Conservation (phyloP, 441 rosid species). For the Macaranga tanarius region DNA sequence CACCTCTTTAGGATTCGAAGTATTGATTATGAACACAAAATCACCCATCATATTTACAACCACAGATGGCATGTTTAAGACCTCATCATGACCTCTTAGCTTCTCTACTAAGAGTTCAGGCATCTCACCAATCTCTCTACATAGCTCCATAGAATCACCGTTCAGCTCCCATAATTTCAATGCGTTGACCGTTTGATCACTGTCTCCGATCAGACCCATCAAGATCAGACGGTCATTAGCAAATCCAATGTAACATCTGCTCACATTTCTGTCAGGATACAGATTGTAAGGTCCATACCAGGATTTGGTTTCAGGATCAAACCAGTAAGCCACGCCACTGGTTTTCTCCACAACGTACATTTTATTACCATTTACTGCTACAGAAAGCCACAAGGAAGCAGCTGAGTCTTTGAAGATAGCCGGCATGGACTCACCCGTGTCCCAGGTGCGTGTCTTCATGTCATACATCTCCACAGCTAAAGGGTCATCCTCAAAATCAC, state of each 20-base stretch:
- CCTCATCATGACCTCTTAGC: conserved; percentile 34
- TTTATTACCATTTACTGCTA: conserved; percentile 35
- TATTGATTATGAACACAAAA: conserved; percentile 37
- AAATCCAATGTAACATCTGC: conserved; percentile 37
- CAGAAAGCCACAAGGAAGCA: conserved; percentile 61
- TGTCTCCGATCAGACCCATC: conserved; percentile 44
- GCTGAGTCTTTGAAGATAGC: conserved; percentile 41
- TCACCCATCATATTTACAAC: conserved; percentile 37
- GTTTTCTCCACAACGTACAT: conserved; percentile 56
- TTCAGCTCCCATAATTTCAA: conserved; percentile 51
- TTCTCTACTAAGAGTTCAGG: conserved; percentile 43
- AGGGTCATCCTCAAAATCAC: conserved; percentile 65
- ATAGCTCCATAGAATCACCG: conserved; percentile 26
- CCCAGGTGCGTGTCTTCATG: conserved; percentile 46
- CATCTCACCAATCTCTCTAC: conserved; percentile 46
- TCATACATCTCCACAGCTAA: conserved; percentile 63
- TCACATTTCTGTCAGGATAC: conserved; percentile 27
- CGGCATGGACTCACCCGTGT: conserved; percentile 58
- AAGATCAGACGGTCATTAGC: conserved; percentile 38
- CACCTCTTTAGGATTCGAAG: conserved; percentile 31
- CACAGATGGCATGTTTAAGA: conserved; percentile 29
- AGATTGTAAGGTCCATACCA: conserved; percentile 56
- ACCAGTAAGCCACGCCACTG: conserved; percentile 45
- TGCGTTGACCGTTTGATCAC: conserved; percentile 28
- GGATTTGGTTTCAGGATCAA: conserved; percentile 42